phyloP scores from a whole-genome alignment of 352 stramenopile genomes.

The Pythium scleroteichum region DNA sequence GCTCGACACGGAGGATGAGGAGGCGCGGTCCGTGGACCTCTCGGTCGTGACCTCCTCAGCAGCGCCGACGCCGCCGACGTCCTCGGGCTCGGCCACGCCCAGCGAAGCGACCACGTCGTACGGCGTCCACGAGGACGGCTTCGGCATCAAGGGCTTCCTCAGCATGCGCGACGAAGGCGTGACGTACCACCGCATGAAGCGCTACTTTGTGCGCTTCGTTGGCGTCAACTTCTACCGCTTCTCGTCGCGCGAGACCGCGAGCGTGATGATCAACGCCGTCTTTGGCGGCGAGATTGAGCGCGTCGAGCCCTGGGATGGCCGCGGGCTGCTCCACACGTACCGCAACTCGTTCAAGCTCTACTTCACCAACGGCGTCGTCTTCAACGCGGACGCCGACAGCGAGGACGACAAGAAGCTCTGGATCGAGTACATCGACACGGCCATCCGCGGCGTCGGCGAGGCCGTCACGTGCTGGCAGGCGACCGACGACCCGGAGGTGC shows the following conservation, averaged over 20 bases:
- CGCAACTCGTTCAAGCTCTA: conserved; percentile 84
- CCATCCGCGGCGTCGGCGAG: conserved; percentile 41
- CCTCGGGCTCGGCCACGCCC: conserved; percentile 18
- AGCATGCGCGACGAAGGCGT: conserved; percentile 84
- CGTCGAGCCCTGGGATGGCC: conserved; percentile 84
- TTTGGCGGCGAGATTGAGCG: conserved; percentile 75
- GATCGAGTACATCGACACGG: conserved; percentile 77
- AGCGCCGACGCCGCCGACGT: conserved; percentile 15
- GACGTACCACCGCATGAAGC: conserved; percentile 87
- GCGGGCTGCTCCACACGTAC: conserved; percentile 81
- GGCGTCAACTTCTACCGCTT: conserved; percentile 81
- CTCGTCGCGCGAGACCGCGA: conserved; percentile 61
- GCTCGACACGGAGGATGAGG: conserved; percentile 4
- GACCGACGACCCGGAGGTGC: conserved; percentile 37
- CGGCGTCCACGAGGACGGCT: conserved; percentile 56
- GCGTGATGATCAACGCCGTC: conserved; percentile 53
- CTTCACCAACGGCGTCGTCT: conserved; percentile 69
- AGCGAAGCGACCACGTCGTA: conserved; percentile 11
- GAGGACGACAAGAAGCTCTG: conserved; percentile 79
- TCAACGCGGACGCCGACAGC: conserved; percentile 77
- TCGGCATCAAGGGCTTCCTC: conserved; percentile 75
- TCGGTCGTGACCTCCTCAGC: conserved; percentile 17
- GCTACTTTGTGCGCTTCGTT: conserved; percentile 80
- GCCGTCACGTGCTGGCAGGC: conserved; percentile 48
- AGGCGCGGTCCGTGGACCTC: conserved; percentile 1